Evolutionary conservation across 192 early-diverging fungal genomes (phyloP), one percentile per base, ranked within the genome.

Genomic region (Coemansia sp.): DNA sequence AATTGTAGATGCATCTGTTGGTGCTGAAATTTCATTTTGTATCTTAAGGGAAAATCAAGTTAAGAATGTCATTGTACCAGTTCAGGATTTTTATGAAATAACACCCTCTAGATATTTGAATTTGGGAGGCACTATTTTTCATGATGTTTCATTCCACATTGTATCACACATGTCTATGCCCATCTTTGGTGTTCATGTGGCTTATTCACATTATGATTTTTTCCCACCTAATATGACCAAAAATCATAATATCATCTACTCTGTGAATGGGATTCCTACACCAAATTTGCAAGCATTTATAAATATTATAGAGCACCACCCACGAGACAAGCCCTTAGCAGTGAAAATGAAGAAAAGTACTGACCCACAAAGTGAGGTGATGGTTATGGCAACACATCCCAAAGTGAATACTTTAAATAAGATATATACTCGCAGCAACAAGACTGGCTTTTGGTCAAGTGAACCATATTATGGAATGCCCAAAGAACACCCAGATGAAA

Each of bases 71-170:
- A 55, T 55, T 6, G 23, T 87, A 4, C 53, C 39, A 11, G 85
- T 88, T 1, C 86, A 87, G 59, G 85, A 92, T 59, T 48, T 92
- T 33, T 87, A 89, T 50, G 69, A 73, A 4, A 82, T 89, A 44
- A 96, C 92, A 13, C 93, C 95, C 1, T 82, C 91, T 62, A 71
- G 84, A 38, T 87, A 87, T 66, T 75, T 96, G 1, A 81, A 89
- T 33, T 80, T 94, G 19, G 94, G 92, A 43, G 89, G 89, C 30
- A 86, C 84, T 19, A 80, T 84, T 41, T 69, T 92, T 19, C 83
- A 89, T 64, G 81, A 88, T 47, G 51, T 92, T 19, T 88, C 85
- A 1, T 86, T 87, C 56, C 85, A 89, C 33, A 59, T 88, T 14
- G 86, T 87, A 0, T 25, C 43, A n/a, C 33, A 25, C 14, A 44